Percentiles rank a stretch among this genome's conserved stretches.
Evolutionary conservation across 208 protist genomes (phyloP).

Genomic region (Vickermania ingenoplastis): DNA sequence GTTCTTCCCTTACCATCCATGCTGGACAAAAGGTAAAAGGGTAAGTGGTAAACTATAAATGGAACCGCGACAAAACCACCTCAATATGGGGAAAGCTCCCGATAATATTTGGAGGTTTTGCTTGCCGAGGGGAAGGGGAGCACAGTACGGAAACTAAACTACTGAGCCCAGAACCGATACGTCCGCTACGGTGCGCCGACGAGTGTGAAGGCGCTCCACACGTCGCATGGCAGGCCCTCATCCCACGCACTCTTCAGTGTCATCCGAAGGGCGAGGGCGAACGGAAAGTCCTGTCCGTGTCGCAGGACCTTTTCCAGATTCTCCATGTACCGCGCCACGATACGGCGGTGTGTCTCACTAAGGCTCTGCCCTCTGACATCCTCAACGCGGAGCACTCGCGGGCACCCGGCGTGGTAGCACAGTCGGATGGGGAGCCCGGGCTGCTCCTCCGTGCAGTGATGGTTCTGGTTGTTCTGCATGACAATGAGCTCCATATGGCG

Average conservation of each 20-base stretch:
- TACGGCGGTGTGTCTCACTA: constrained; percentile 31
- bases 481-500: constrained; percentile 45
- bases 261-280: constrained; percentile 68
- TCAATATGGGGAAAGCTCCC: no score
- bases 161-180: no score
- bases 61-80: no score
- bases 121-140: no score
- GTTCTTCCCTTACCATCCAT: no score
- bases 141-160: no score
- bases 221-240: constrained; percentile 17
- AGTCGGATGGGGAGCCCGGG: constrained; percentile 35
- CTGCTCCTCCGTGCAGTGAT: constrained; percentile 21
- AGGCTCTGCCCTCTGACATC: constrained; percentile 24
- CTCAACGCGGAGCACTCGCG: constrained; percentile 69
- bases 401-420: constrained; percentile 51
- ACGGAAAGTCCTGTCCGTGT: constrained; percentile 40
- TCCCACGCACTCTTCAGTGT: constrained; percentile 29
- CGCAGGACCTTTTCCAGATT: constrained; percentile 31
- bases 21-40: no score
- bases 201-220: constrained; percentile 71
- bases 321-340: constrained; percentile 43
- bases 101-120: no score
- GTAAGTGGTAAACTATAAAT: no score
- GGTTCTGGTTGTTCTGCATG: constrained; percentile 31
- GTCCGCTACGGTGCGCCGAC: constrained; percentile 46